phyloP scores from a whole-genome alignment of 495 filamentous ascomycete species.

The Penicillium paxilli region DNA sequence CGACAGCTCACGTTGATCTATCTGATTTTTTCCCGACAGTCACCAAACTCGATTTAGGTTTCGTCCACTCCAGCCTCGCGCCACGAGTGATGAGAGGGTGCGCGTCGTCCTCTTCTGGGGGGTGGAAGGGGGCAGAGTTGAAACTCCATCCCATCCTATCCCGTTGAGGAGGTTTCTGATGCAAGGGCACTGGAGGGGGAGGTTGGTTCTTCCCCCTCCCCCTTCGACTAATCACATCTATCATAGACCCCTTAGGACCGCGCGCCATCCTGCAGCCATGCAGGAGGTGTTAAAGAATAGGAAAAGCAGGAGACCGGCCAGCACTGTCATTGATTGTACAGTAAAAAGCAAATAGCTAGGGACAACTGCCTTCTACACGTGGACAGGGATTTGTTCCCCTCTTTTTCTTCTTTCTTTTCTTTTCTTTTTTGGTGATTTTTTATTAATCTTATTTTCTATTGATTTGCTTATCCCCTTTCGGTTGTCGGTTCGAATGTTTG shows the following conservation, averaged over 20 bases:
- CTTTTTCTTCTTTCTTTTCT: background rate
- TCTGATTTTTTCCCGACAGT: constrained; percentile 23
- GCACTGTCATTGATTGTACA: too few species aligned
- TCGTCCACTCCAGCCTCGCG: constrained; percentile 5
- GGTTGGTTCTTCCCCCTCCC: constrained; percentile 1
- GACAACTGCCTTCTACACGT: constrained; percentile 20
- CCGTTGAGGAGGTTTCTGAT: constrained; percentile 4
- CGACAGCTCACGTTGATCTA: constrained; percentile 39
- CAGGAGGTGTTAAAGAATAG: constrained; percentile 7
- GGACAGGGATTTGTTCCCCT: constrained; percentile 15
- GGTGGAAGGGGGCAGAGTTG: too few species aligned
- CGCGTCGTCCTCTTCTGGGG: constrained; percentile 16
- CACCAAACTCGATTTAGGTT: constrained; percentile 8
- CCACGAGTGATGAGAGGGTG: constrained; percentile 7
- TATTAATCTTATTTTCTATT: background rate
- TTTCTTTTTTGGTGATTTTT: constrained; percentile 8
- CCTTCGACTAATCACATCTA: background rate
- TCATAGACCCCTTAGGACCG: background rate
- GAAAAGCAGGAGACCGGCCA: background rate
- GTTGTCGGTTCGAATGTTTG: background rate
- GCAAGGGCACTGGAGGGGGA: constrained; percentile 22
- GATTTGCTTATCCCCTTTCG: background rate
- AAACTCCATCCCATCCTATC: constrained; percentile 15
- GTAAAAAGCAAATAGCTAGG: constrained; percentile 6
- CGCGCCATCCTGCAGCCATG: background rate